Evolutionary conservation across 805 yeast species (phyloP), one percentile per base, ranked within the genome.

Genomic region (Metschnikowia amazonensis): DNA sequence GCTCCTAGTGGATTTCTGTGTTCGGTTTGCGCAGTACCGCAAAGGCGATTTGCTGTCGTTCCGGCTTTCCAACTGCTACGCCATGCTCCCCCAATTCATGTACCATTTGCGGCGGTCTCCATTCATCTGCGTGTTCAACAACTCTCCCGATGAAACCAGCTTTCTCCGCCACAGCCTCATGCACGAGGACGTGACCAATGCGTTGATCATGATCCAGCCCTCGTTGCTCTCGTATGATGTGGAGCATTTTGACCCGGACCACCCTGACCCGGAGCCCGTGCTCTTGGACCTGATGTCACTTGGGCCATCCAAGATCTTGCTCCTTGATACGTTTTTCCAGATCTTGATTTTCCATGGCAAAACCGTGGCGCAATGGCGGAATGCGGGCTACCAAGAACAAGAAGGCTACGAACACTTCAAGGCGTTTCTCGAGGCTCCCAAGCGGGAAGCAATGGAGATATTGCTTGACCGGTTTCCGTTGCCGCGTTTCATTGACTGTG

Each of bases 121-220:
- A 43, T 80, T 83, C 56, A 69, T 82, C 30, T 82, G 80, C 54
- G 80, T 82, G 16, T 82, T 82, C 65, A 81, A 81, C 57, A 79
- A 78, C 53, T 82, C 87, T 1, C 89, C 89, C 0, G 89, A 82
- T 64, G 89, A 82, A 61, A 81, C 89, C 5, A 73, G 81, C 14
- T 82, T 75, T 58, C 74, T 79, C 48, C 74, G 86, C 57, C 87
- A 82, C 55, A 70, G 79, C 29, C 76, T 82, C 58, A 64, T 79
- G 58, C 76, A 76, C 33, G 88, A 82, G 60, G 86, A 83, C 55
- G 72, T 79, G 16, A 67, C 70, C 29, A 81, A 81, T 52, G 73
- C 86, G 1, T 66, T 82, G 52, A 73, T 79, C 31, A 82, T 82
- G 86, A 80, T 82, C 48, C 88, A 83, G 60, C 88, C 89, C 25